Conservation (phyloP, 768 basidiomycete species). For the Lactarius vividus region DNA sequence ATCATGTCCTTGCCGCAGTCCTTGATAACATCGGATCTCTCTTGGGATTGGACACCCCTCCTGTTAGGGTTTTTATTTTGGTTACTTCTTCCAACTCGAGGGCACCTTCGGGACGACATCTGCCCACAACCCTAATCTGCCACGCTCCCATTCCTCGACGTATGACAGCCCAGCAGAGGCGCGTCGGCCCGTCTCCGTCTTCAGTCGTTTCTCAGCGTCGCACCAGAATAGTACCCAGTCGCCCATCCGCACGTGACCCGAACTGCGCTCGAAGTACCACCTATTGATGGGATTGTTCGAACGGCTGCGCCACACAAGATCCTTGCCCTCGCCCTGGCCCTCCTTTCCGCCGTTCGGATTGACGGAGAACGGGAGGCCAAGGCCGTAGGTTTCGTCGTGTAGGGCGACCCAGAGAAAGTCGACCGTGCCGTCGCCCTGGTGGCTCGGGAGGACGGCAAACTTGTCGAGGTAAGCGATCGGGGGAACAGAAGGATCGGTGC, state of each 20-base stretch:
- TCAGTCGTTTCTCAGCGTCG: constrained; percentile 87
- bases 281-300: constrained; percentile 96
- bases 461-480: constrained; percentile 95
- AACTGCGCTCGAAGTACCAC: constrained; percentile 98
- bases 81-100: constrained; percentile 63
- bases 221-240: constrained; percentile 98
- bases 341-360: constrained; percentile 94
- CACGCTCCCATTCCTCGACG: constrained; percentile 74
- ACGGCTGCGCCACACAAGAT: constrained; percentile 94
- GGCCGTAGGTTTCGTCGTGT: constrained; percentile 96
- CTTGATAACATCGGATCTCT: neutral
- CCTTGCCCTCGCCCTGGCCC: constrained; percentile 85
- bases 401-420: constrained; percentile 99
- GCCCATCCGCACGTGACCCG: constrained; percentile 82
- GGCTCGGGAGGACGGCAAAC: constrained; percentile 90
- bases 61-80: neutral
- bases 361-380: constrained; percentile 88
- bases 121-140: constrained; percentile 67
- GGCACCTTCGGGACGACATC: constrained; percentile 67
- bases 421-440: constrained; percentile 98
- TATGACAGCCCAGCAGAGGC: constrained; percentile 64
- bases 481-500: constrained; percentile 42
- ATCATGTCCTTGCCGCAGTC: neutral
- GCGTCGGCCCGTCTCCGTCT: constrained; percentile 63
- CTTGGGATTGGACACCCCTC: neutral